Evolutionary conservation across 2,329 filamentous ascomycete genomes (phyloP), one percentile per base, ranked within the genome.

Genomic region (Metarhizium guizhouense): DNA sequence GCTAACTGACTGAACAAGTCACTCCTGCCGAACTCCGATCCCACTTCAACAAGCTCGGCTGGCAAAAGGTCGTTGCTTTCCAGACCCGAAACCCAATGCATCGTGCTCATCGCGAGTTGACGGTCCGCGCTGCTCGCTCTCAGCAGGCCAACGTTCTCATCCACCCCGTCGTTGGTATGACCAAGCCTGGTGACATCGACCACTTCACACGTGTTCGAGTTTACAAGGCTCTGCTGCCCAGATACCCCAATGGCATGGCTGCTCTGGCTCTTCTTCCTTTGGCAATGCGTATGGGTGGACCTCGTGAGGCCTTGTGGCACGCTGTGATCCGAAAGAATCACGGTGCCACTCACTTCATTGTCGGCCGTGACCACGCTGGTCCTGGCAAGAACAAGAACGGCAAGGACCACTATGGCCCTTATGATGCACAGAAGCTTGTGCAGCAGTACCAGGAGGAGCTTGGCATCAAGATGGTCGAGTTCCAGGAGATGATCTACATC

Each of bases 281-380:
- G 61, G 94, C 94, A 67, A 99, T 99, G 94, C 88, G 94, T 71
- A 99, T 99, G 94, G 94, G 91, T 69, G 94, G 94, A 66, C 94
- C 94, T 61, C 90, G 94, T 64, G 94, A 99, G 80, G 94, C 94
- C 64, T 91, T 99, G 77, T 99, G 94, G 94, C 94, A 99, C 80
- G 94, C 94, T 69, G 96, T 99, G 68, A 99, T 99, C 81, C 91
- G 94, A 71, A 99, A 97, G 86, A 99, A 99, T 77, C 92, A 96
- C 77, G 94, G 94, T 67, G 91, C 93, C 51, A 97, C 94, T 16
- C 94, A 99, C 82, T 99, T 99, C 81, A 99, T 99, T 67, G 92
- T 99, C 62, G 94, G 94, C 59, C 90, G 94, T 78, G 94, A 99
- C 77, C 94, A 99, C 76, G 94, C 94, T 62, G 94, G 94, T 52